Conservation (phyloP, 1,284 basidiomycete species). For the Cutaneotrichosporon mucoides region DNA sequence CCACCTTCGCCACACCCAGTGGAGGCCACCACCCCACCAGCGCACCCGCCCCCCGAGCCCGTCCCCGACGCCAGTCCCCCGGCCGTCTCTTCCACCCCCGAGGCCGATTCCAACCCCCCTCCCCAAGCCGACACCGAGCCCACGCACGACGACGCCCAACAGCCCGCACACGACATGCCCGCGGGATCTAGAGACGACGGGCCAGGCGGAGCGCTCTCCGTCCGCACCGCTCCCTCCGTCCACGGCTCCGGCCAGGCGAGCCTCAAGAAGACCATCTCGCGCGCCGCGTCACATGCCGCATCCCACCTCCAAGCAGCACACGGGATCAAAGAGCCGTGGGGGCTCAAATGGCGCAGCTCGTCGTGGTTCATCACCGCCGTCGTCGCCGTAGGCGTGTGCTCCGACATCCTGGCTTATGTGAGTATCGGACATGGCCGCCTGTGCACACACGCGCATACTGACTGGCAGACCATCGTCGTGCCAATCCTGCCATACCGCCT, state of each 20-base stretch:
- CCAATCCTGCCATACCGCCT: slow-evolving; percentile 66
- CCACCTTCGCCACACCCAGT: too few relatives aligned
- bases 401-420: slow-evolving; percentile 40
- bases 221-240: too few relatives aligned
- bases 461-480: slow-evolving; percentile 33
- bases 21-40: too few relatives aligned
- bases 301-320: background rate
- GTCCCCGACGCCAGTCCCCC: too few relatives aligned
- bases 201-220: too few relatives aligned
- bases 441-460: background rate
- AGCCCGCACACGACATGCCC: too few relatives aligned
- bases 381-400: slow-evolving; percentile 32
- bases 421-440: slow-evolving; percentile 5
- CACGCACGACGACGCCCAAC: too few relatives aligned
- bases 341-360: slow-evolving; percentile 30
- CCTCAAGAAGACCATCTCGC: background rate
- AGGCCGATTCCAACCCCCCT: too few relatives aligned
- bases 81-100: too few relatives aligned
- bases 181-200: too few relatives aligned
- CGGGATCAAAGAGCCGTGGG: slow-evolving; percentile 3
- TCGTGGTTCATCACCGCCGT: slow-evolving; percentile 38
- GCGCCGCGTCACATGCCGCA: background rate
- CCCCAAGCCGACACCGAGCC: too few relatives aligned
- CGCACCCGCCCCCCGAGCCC: too few relatives aligned
- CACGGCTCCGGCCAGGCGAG: background rate